phyloP scores from a whole-genome alignment of 2,329 filamentous ascomycete species.

The Cercospora zeae-maydis region DNA sequence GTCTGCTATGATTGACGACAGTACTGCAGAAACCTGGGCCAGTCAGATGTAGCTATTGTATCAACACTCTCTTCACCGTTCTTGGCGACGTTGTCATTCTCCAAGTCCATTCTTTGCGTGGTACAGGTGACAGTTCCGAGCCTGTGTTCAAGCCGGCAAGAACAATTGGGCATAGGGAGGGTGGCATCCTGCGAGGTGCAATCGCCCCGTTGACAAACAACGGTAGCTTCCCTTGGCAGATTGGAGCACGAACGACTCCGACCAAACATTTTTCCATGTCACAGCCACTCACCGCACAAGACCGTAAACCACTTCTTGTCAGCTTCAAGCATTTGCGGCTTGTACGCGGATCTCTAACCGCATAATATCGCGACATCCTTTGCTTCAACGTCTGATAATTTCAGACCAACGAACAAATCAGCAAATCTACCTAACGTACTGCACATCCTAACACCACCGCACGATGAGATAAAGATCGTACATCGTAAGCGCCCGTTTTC shows the following conservation, averaged over 20 bases:
- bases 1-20: constrained; percentile 12
- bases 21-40: background rate
- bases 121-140: background rate
- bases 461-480: background rate
- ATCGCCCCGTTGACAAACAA: background rate
- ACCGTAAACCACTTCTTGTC: background rate
- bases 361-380: background rate
- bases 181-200: background rate
- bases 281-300: background rate
- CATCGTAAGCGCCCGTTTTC: background rate
- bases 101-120: background rate
- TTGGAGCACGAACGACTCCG: background rate
- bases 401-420: background rate
- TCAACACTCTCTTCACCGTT: background rate
- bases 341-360: background rate
- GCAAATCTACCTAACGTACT: background rate
- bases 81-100: background rate
- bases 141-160: background rate
- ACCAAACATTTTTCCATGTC: background rate
- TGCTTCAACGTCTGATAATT: background rate
- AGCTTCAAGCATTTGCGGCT: background rate
- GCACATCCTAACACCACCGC: background rate
- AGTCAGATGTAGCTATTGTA: constrained; percentile 11
- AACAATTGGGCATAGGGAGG: background rate
- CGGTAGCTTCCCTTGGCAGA: constrained; percentile 2